Evolutionary conservation across 2,329 filamentous ascomycete species (phyloP).

Genomic region (Septoria linicola): DNA sequence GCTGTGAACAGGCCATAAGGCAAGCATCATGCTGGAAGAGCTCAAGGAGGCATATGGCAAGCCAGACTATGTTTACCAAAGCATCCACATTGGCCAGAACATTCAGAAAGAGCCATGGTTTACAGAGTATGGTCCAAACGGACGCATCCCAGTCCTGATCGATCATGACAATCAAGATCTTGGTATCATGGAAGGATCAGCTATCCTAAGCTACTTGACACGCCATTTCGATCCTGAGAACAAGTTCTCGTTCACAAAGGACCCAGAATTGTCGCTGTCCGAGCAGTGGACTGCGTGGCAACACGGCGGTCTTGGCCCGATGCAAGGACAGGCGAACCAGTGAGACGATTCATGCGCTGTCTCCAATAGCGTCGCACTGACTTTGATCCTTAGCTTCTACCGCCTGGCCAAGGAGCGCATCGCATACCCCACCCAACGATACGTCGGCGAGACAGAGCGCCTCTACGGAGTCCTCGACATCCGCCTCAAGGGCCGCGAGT

Average conservation of each 20-base stretch:
- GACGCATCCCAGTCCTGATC: slow-evolving; percentile 64
- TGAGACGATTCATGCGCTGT: slow-evolving; percentile 6
- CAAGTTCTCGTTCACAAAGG: slow-evolving; percentile 49
- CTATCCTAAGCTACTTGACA: slow-evolving; percentile 47
- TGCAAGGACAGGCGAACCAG: slow-evolving; percentile 44
- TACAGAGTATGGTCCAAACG: slow-evolving; percentile 62
- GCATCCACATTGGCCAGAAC: slow-evolving; percentile 60
- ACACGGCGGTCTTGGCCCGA: slow-evolving; percentile 36
- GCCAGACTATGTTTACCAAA: slow-evolving; percentile 57
- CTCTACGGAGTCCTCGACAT: slow-evolving; percentile 48
- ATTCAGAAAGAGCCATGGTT: slow-evolving; percentile 69
- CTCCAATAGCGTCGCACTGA: neutral
- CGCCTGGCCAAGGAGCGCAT: slow-evolving; percentile 47
- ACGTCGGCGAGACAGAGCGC: slow-evolving; percentile 50
- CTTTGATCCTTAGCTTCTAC: slow-evolving; percentile 34
- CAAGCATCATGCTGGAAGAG: slow-evolving; percentile 63
- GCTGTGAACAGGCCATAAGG: slow-evolving; percentile 45
- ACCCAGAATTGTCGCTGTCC: slow-evolving; percentile 47
- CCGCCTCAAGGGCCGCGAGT: slow-evolving; percentile 43
- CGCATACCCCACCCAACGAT: slow-evolving; percentile 47
- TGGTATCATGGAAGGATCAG: slow-evolving; percentile 49
- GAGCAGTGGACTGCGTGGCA: slow-evolving; percentile 64
- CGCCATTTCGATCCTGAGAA: slow-evolving; percentile 50
- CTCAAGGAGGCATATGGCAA: slow-evolving; percentile 63
- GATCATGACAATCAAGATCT: slow-evolving; percentile 64